Evolutionary conservation across 331 rosid species (phyloP).

Genomic region (Arachis monticola): DNA sequence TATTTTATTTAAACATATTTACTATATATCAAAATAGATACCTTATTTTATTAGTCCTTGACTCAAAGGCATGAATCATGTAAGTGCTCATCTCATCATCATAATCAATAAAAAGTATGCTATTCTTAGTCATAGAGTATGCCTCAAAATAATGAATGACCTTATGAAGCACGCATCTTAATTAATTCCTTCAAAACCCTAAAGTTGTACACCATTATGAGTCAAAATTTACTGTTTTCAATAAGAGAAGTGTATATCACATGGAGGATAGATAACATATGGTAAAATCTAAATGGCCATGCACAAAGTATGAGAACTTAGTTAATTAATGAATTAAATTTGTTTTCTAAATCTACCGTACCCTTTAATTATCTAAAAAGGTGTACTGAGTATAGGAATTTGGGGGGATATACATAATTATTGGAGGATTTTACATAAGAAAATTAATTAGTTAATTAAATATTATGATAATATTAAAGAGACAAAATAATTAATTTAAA

Average conservation of each 20-base stretch:
- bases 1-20: too few relatives aligned
- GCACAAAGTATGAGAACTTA: background rate
- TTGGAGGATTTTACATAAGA: too few relatives aligned
- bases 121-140: background rate
- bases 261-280: background rate
- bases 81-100: background rate
- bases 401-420: too few relatives aligned
- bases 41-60: too few relatives aligned
- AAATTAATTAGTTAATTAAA: too few relatives aligned
- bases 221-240: conserved; percentile 14
- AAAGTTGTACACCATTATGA: background rate
- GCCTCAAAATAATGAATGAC: conserved; percentile 9
- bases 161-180: background rate
- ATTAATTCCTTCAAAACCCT: conserved; percentile 5
- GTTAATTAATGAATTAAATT: background rate
- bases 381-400: too few relatives aligned
- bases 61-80: background rate
- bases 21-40: too few relatives aligned
- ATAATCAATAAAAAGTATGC: background rate
- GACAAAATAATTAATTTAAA: background rate
- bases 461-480: background rate
- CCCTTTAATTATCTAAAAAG: background rate
- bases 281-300: background rate
- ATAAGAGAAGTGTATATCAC: conserved; percentile 17
- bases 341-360: background rate